Evolutionary conservation across 2,329 filamentous ascomycete genomes (phyloP).

Genomic region (Phialocephala subalpina): DNA sequence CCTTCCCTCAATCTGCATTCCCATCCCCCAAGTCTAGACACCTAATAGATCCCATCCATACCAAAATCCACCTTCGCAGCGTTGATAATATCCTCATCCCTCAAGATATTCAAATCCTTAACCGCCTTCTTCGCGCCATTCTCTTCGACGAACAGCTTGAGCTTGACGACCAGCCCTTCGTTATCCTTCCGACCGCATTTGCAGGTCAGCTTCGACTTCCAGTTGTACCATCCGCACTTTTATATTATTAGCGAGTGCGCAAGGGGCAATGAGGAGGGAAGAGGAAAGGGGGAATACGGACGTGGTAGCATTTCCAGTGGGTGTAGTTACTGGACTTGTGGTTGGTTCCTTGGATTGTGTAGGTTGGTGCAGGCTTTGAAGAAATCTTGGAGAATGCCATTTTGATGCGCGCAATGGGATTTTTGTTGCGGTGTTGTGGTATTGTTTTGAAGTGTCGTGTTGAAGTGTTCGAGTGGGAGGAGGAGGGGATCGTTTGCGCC

Average conservation of each 20-base stretch:
- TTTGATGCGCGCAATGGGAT: no score
- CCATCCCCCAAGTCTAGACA: no score
- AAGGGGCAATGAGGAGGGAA: background rate
- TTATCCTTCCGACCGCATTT: background rate
- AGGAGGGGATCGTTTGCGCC: no score
- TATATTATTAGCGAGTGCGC: background rate
- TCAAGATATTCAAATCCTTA: background rate
- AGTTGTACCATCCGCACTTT: background rate
- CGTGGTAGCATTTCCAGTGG: background rate
- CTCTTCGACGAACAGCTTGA: background rate
- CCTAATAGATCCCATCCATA: background rate
- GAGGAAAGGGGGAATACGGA: background rate
- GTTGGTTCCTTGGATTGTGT: background rate
- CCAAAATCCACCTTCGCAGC: background rate
- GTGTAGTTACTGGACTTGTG: background rate
- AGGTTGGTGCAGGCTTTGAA: background rate
- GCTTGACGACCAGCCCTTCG: background rate
- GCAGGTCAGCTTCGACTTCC: background rate
- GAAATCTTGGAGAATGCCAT: no score
- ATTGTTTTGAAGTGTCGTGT: no score
- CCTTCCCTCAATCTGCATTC: no score
- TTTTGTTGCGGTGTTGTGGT: no score
- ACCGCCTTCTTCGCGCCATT: background rate
- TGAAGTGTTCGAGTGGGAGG: no score
- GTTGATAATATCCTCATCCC: background rate